Evolutionary conservation across 2,329 filamentous ascomycete genomes (phyloP).

Genomic region (Fonsecaea nubica): DNA sequence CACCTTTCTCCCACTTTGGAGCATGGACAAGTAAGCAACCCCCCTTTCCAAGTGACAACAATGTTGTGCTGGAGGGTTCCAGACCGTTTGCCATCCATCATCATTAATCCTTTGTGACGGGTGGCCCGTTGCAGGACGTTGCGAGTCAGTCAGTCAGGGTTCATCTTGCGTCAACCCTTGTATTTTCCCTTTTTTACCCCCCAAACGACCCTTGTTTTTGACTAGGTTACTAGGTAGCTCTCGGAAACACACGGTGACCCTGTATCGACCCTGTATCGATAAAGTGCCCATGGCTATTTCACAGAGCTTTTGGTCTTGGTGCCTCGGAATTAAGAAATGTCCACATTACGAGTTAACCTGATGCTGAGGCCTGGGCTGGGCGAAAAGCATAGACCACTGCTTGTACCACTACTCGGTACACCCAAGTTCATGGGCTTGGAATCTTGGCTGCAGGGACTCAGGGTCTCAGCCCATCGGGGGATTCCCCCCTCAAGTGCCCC

Average conservation of each 20-base stretch:
- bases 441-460: too few relatives aligned
- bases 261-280: not conserved
- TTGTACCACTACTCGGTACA: not conserved
- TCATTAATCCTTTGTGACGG: not conserved
- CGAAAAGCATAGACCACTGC: not conserved
- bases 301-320: not conserved
- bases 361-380: conserved; percentile 2
- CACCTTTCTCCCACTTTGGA: not conserved
- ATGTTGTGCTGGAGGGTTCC: not conserved
- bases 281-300: not conserved
- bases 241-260: not conserved
- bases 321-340: not conserved
- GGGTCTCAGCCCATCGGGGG: not conserved
- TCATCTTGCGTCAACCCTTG: not conserved
- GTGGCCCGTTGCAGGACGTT: not conserved
- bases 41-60: not conserved
- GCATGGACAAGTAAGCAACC: not conserved
- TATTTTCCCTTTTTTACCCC: not conserved
- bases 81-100: not conserved
- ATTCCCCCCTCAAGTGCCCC: too few relatives aligned
- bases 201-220: not conserved
- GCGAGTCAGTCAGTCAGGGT: conserved; percentile 4
- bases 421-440: too few relatives aligned
- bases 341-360: not conserved
- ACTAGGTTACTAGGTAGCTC: not conserved